Conservation (phyloP, 257 asterid species). For the Parsonsia alboflavescens region DNA sequence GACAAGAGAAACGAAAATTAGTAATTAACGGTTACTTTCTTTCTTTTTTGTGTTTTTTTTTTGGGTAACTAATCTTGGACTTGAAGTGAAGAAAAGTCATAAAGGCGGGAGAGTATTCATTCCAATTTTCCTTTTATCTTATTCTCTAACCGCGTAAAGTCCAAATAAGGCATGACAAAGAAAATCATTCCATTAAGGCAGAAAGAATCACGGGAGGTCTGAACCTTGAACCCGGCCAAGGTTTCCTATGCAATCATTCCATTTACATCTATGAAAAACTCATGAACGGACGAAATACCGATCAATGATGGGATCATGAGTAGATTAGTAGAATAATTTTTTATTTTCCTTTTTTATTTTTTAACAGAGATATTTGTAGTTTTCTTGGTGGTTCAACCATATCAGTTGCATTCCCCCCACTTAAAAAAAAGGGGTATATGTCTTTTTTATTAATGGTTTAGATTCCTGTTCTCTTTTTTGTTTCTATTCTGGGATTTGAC, state of each 20-base stretch:
- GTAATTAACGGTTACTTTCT: too few species aligned
- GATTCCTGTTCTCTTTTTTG: not conserved
- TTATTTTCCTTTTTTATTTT: not conserved
- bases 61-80: not conserved
- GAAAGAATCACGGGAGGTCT: not conserved
- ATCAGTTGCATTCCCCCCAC: not conserved
- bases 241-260: not conserved
- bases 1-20: too few species aligned
- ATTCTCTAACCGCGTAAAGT: not conserved
- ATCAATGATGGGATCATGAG: not conserved
- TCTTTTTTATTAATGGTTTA: not conserved
- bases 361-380: not conserved
- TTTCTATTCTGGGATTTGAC: slow-evolving; percentile 5
- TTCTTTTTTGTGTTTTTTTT: too few species aligned
- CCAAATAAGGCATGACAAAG: slow-evolving; percentile 12
- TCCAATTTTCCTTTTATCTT: too few species aligned
- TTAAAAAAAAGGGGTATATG: not conserved
- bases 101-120: slow-evolving; percentile 10
- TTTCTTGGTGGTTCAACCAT: slow-evolving; percentile 12
- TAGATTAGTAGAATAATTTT: not conserved
- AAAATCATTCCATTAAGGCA: not conserved
- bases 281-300: not conserved
- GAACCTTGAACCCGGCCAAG: too few species aligned
- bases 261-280: not conserved
- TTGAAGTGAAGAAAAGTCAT: not conserved